Conservation (phyloP, 176 grass and related monocot genomes). For the Microstegium vimineum region DNA sequence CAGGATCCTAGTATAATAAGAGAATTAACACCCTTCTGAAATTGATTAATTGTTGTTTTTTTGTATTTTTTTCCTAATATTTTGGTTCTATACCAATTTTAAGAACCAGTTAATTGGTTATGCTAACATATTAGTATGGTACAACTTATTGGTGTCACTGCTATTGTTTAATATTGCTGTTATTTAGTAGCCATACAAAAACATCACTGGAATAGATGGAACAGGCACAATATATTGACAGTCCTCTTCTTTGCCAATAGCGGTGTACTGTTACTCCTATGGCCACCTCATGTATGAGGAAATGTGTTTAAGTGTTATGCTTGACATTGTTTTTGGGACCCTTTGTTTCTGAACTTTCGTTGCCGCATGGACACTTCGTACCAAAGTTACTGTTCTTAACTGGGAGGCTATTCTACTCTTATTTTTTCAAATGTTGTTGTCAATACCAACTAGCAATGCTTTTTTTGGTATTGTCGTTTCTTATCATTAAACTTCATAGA, state of each 20-base stretch:
- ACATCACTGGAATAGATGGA: neutral
- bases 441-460: neutral
- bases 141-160: neutral
- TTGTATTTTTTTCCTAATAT: neutral
- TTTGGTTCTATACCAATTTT: neutral
- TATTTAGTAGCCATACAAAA: conserved; percentile 11
- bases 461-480: neutral
- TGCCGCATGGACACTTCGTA: neutral
- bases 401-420: neutral
- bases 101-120: conserved; percentile 1
- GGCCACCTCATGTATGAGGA: neutral
- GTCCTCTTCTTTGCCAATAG: neutral
- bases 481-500: neutral
- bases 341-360: neutral
- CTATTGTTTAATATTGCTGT: conserved; percentile 12
- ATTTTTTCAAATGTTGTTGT: neutral
- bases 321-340: neutral
- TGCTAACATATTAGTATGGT: neutral
- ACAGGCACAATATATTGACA: neutral
- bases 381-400: neutral
- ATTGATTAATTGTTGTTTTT: neutral
- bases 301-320: neutral
- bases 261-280: conserved; percentile 2
- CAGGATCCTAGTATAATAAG: neutral
- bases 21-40: neutral